Evolutionary conservation across 495 filamentous ascomycete genomes (phyloP), one percentile per base, ranked within the genome.

Genomic region (Acidiella bohemica): DNA sequence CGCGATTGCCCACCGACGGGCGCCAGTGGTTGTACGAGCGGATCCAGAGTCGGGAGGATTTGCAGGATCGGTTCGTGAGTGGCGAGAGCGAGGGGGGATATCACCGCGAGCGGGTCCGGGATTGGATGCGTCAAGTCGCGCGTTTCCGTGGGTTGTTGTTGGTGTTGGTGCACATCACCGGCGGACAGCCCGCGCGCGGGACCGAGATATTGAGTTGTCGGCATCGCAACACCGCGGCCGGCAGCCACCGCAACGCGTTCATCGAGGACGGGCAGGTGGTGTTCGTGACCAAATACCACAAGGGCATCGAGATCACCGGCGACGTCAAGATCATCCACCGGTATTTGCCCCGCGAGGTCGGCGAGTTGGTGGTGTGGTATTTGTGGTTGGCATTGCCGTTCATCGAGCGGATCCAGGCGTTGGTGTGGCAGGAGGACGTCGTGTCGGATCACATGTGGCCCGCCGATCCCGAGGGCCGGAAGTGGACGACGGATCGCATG

Each of bases 231-330:
- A 19, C 12, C 5, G 23, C 27, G 11, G 36, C 36, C 7, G 6
- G 17, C 23, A 23, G 6, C 25, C 21, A 46, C 17, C 25, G 27
- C 5, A 19, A 26, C 10, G 21, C 32, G 16, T 46, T 46, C 37
- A 32, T 46, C 25, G 35, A 46, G 19, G 20, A 46, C 28, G n/a
- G 27, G 5, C 30, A 39, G 42, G 27, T 46, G n/a, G 42, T 25
- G 27, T 39, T 46, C 28, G 42, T 35, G n/a, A 40, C 35, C 12
- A 18, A 9, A 33, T 46, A 46, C 26, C 35, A 46, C 35, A 46
- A 46, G 25, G 42, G 42, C 14, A 39, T 39, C 30, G 28, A 12
- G 5, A 18, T 25, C 11, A 40, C 28, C 20, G 12, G 36, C 11
- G 9, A 30, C 13, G n/a, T 46, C 21, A 46, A 40, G 42, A 40